phyloP scores from a whole-genome alignment of 2,329 filamentous ascomycete genomes.

The Zymoseptoria pseudotritici region DNA sequence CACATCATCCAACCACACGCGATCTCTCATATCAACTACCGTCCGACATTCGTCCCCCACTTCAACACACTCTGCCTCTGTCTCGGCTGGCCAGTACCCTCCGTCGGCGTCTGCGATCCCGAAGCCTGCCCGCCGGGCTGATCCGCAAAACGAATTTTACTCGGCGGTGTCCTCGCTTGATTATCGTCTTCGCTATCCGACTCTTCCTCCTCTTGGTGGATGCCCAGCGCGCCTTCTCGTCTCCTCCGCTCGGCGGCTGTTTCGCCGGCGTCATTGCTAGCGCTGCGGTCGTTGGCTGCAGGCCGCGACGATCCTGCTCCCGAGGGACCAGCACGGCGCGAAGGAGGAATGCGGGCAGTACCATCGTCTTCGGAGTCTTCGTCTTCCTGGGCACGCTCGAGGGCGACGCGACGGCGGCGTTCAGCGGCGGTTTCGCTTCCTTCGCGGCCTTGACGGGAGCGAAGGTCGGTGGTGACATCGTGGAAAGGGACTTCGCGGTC shows the following conservation, averaged over 20 bases:
- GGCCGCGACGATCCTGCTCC: too few species aligned
- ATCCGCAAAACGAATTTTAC: conserved; percentile 25
- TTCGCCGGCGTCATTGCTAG: conserved; percentile 46
- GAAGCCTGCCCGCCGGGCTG: conserved; percentile 1
- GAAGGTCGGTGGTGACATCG: conserved; percentile 31
- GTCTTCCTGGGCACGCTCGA: conserved; percentile 17
- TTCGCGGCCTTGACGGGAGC: conserved; percentile 11
- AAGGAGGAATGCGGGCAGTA: conserved; percentile 31
- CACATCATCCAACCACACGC: not conserved
- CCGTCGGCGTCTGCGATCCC: not conserved
- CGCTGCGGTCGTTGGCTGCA: conserved; percentile 5
- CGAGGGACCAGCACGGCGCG: not conserved
- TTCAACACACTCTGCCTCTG: conserved; percentile 22
- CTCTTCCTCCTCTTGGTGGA: conserved; percentile 36
- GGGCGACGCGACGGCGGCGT: conserved; percentile 36
- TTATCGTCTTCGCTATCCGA: conserved; percentile 47
- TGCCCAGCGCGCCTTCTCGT: conserved; percentile 65
- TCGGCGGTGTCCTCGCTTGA: conserved; percentile 8
- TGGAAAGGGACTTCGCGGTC: conserved; percentile 43
- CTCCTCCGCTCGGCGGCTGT: conserved; percentile 68
- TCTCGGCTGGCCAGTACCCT: not conserved
- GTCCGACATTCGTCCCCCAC: conserved; percentile 26
- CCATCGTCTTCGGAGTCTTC: conserved; percentile 35
- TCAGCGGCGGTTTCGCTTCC: conserved; percentile 33
- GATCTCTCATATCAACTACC: conserved; percentile 22